Evolutionary conservation across 495 filamentous ascomycete genomes (phyloP), one percentile per base, ranked within the genome.

Genomic region (Aspergillus nanangensis): DNA sequence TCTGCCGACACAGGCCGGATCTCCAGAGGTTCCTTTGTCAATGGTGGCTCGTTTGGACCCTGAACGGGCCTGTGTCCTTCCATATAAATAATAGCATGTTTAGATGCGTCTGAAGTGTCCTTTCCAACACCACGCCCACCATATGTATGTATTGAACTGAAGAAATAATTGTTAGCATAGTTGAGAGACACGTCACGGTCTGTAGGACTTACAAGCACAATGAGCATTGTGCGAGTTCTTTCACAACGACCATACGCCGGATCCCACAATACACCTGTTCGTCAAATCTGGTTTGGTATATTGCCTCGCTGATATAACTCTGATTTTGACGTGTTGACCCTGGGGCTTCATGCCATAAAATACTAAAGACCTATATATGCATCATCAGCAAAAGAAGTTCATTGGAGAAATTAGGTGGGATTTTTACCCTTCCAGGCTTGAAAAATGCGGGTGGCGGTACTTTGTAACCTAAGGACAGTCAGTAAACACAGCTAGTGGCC

Each of bases 71-170:
- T 19, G 8, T 33, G 35, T 11, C 52, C 56, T 21, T 36, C 34
- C 50, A 61, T 67, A 43, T 70, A 60, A 7, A 70, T 60, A 17
- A 71, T 50, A 7, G 71, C 55, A 55, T 75, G 72, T 21, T 63
- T 63, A 11, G 39, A 40, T 9, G 57, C 36, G 41, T 65, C 56
- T 1, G 66, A 42, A 0, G 60, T 61, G 1, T 14, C 22, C 43
- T 73, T 72, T 0, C 54, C 46, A 1, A 71, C 56, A 7, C 62
- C 69, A 33, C 53, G 55, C 8, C 60, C 48, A 10, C 58, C 33
- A 41, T 74, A 73, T 2, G 70, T 72, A 11, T 48, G 55, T 13
- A 74, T 64, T 7, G 64, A 57, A 27, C 60, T 70, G 20, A n/a
- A 10, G 10, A 38, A n/a, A 39, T 42, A 31, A 25, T 38, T 2